Conservation (phyloP, 2,329 filamentous ascomycete genomes). For the Diaporthe sp. region DNA sequence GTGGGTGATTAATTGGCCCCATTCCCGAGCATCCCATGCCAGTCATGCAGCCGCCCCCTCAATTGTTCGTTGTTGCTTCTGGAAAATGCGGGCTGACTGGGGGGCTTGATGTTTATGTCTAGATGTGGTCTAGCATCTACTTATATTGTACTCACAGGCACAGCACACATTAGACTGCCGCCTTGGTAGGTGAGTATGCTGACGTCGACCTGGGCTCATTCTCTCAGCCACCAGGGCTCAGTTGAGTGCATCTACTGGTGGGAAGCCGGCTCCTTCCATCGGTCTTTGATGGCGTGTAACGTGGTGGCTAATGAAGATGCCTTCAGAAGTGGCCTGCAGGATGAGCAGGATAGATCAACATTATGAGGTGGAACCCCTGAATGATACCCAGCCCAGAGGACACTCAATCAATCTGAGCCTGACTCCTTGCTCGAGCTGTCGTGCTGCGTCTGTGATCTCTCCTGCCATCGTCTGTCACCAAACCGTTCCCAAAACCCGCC, state of each 20-base stretch:
- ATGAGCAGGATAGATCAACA: conserved; percentile 3
- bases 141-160: not conserved
- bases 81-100: conserved; percentile 14
- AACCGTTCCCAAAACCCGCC: not conserved
- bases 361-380: conserved; percentile 23
- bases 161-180: not conserved
- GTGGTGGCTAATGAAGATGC: not conserved
- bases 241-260: not conserved
- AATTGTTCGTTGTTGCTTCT: conserved; percentile 27
- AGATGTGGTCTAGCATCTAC: not conserved
- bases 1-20: conserved; percentile 12
- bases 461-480: not conserved
- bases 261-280: not conserved
- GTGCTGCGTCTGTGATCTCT: not conserved
- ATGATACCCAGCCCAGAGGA: not conserved
- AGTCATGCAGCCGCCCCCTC: conserved; percentile 11
- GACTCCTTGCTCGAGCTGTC: not conserved
- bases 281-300: not conserved
- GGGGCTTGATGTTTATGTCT: not conserved
- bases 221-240: not conserved
- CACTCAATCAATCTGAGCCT: not conserved
- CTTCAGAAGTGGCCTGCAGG: not conserved
- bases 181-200: not conserved
- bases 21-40: conserved; percentile 16
- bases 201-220: conserved; percentile 10